Evolutionary conservation across 306 rosid species (phyloP).

Genomic region (Styphnolobium japonicum): DNA sequence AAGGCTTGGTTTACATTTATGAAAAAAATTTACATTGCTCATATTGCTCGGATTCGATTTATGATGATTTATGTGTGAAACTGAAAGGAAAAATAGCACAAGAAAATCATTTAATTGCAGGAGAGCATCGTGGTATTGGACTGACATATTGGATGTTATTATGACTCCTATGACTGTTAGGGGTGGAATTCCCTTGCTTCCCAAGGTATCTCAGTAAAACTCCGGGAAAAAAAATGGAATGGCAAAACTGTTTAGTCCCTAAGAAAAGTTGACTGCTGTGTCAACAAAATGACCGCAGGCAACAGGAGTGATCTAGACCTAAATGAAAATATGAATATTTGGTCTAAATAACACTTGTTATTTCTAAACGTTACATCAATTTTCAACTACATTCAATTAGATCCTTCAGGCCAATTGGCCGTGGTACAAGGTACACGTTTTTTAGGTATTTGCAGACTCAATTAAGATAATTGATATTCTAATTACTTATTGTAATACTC

Average conservation of each 20-base stretch:
- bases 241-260: background rate
- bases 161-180: no score
- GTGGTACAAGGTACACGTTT: no score
- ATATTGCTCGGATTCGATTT: background rate
- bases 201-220: background rate
- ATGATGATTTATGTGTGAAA: background rate
- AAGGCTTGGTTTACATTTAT: slow-evolving; percentile 45
- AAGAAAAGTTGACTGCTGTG: background rate
- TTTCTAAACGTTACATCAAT: no score
- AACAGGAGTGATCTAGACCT: no score
- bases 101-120: background rate
- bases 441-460: no score
- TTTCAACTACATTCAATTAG: no score
- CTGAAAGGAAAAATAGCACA: background rate
- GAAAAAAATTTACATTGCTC: slow-evolving; percentile 14
- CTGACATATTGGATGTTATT: background rate
- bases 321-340: no score
- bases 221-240: background rate
- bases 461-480: no score
- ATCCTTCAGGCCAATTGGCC: no score
- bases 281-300: background rate
- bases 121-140: background rate
- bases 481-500: no score
- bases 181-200: no score
- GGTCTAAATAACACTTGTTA: no score